Conservation (phyloP, 192 early-diverging fungal species). For the Rhizoclosmatium globosum region DNA sequence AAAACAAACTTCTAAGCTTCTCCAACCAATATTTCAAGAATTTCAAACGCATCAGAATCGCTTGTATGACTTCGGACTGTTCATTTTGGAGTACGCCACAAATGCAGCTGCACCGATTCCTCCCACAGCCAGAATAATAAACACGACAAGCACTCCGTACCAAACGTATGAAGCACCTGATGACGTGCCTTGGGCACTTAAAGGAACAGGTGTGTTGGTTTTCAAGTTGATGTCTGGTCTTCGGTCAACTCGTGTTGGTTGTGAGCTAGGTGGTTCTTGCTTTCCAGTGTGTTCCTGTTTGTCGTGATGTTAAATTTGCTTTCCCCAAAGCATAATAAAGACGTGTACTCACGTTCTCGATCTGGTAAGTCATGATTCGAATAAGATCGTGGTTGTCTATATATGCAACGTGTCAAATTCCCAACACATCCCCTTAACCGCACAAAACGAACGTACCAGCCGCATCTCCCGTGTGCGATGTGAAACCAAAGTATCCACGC, state of each 20-base stretch:
- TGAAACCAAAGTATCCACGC: conserved; percentile 88
- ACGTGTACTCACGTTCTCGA: conserved; percentile 45
- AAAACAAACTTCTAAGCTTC: too few relatives aligned
- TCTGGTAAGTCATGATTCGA: conserved; percentile 40
- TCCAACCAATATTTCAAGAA: too few relatives aligned
- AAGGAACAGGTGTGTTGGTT: background rate
- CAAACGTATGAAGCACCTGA: background rate
- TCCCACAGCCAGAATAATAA: conserved; percentile 43
- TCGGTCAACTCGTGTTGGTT: background rate
- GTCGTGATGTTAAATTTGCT: background rate
- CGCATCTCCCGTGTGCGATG: conserved; percentile 91
- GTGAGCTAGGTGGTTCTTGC: background rate
- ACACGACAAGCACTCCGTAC: conserved; percentile 29
- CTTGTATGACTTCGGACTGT: conserved; percentile 54
- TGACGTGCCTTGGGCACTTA: background rate
- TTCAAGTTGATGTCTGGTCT: background rate
- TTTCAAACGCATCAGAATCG: conserved; percentile 46
- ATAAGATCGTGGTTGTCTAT: conserved; percentile 53
- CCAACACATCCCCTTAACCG: conserved; percentile 1
- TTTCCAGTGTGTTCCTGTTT: conserved; percentile 4
- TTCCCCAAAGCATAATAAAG: background rate
- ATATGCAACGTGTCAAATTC: background rate
- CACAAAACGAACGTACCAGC: conserved; percentile 66
- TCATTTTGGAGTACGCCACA: conserved; percentile 41
- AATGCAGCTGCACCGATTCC: conserved; percentile 44